Evolutionary conservation across 2,329 filamentous ascomycete species (phyloP), one percentile per base, ranked within the genome.

Genomic region (Paecilomyces sp.): DNA sequence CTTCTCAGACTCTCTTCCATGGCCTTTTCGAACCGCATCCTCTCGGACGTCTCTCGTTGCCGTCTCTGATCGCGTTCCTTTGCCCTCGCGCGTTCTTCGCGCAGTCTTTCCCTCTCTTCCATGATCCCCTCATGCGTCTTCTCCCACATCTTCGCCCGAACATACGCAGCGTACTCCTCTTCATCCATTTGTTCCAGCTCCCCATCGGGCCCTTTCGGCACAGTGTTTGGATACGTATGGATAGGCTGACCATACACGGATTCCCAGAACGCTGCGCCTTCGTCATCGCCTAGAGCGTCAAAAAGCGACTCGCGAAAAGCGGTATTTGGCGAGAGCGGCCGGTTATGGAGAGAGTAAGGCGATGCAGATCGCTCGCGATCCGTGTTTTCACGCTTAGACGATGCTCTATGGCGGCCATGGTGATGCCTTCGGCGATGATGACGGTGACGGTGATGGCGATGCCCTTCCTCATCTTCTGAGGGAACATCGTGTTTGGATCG

Each of bases 191-290:
- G 83, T 74, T 96, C 91, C 12, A 96, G 79, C 60, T 82, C 79
- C 15, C 83, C 84, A 66, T 76, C 56, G 64, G 77, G 57, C 68
- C 83, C 83, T 70, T 79, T 68, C 64, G 74, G 66, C 1, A 70
- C 69, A 52, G 77, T 74, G 28, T 83, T 80, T 0, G 84, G 72
- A 71, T 95, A 97, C 6, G 86, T 84, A 74, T 97, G 92, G 56
- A 97, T 89, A 0, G 94, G 93, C 72, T 97, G 93, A 0, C 92
- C 92, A 75, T 97, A 99, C n/a, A 99, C 90, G 15, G 86, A 85
- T 73, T 97, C 89, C 94, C 94, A 99, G 78, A 94, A 99, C 7
- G 87, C 85, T 1, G 94, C 94, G 54, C 93, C 94, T 76, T 99
- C 94, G 71, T 97, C 93, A 74, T 99, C 94, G 41, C 92, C 93